These are phyloP conservation scores for Sphaerulina musiva DNA, from an alignment of 2,329 filamentous ascomycete species.

Conservation along the genomic window DNA sequence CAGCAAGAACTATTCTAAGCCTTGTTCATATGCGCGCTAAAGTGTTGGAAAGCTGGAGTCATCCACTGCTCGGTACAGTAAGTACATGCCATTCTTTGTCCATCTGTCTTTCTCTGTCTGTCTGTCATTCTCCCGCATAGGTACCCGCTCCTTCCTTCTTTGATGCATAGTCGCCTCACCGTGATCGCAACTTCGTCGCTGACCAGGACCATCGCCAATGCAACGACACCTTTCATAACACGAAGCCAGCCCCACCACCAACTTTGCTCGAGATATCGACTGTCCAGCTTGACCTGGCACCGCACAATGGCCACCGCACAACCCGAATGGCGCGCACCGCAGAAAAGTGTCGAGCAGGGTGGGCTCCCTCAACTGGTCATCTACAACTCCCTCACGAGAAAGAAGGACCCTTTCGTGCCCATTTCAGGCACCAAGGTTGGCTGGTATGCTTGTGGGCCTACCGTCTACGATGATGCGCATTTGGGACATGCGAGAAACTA, in stretches of 20 bases:
- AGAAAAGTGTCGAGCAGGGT: constrained; percentile 26
- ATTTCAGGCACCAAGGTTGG: constrained; percentile 62
- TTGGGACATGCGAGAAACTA: constrained; percentile 83
- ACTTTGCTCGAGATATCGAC: neutral
- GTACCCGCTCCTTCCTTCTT: neutral
- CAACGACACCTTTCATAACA: constrained; percentile 1
- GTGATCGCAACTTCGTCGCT: neutral
- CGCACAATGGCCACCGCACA: constrained; percentile 17
- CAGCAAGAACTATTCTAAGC: neutral
- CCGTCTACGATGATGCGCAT: constrained; percentile 71
- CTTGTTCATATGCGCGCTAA: neutral
- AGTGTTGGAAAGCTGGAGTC: neutral
- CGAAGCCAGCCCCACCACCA: neutral
- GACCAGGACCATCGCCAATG: neutral
- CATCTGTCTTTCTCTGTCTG: neutral
- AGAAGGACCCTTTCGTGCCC: constrained; percentile 67
- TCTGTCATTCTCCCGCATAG: neutral
- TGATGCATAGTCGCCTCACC: neutral
- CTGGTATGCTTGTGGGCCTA: constrained; percentile 89
- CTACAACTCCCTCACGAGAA: constrained; percentile 72
- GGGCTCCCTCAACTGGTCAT: constrained; percentile 58
- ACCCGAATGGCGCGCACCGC: constrained; percentile 33
- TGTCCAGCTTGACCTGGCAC: neutral
- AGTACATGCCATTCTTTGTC: neutral
- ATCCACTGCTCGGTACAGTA: too few species aligned